Percentiles rank a stretch among this genome's conserved stretches.
These are phyloP conservation scores for Blastobotrys aristatus DNA, from an alignment of 1,139 yeast genomes.

Conservation along the genomic window DNA sequence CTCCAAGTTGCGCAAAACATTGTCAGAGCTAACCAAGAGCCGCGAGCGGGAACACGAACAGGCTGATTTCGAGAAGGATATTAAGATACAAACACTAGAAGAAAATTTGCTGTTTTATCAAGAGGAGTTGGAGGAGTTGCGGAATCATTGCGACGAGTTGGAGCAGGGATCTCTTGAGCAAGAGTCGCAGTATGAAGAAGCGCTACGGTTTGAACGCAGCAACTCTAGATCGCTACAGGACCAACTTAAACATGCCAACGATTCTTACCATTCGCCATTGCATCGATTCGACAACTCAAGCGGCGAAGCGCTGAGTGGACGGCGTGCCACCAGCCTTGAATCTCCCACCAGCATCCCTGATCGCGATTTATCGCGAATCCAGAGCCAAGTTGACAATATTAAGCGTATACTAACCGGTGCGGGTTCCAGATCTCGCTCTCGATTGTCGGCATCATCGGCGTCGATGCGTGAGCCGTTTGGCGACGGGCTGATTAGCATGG, in stretches of 20 bases:
- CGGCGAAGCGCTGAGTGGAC: not conserved
- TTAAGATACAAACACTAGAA: conserved; percentile 14
- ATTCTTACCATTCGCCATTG: not conserved
- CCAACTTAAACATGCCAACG: not conserved
- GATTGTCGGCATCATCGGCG: conserved; percentile 8
- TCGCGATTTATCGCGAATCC: conserved; percentile 7
- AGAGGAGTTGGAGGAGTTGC: conserved; percentile 13
- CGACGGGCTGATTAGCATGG: not conserved
- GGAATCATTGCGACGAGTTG: conserved; percentile 12
- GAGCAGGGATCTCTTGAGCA: conserved; percentile 8
- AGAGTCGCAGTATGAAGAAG: conserved; percentile 10
- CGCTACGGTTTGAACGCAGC: conserved; percentile 3
- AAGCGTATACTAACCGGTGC: conserved; percentile 9
- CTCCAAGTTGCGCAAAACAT: conserved; percentile 19
- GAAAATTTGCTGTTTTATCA: conserved; percentile 13
- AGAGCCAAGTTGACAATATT: conserved; percentile 14
- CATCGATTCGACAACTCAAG: not conserved
- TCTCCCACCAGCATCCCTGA: not conserved
- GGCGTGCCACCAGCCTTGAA: conserved; percentile 3
- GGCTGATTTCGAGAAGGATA: conserved; percentile 13
- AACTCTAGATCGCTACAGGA: not conserved
- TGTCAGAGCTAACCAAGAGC: conserved; percentile 13
- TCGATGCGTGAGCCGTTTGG: not conserved
- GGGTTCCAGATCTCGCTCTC: conserved; percentile 6
- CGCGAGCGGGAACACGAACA: conserved; percentile 14